phyloP scores from a whole-genome alignment of 2,329 filamentous ascomycete genomes.

The Botrytis byssoidea region DNA sequence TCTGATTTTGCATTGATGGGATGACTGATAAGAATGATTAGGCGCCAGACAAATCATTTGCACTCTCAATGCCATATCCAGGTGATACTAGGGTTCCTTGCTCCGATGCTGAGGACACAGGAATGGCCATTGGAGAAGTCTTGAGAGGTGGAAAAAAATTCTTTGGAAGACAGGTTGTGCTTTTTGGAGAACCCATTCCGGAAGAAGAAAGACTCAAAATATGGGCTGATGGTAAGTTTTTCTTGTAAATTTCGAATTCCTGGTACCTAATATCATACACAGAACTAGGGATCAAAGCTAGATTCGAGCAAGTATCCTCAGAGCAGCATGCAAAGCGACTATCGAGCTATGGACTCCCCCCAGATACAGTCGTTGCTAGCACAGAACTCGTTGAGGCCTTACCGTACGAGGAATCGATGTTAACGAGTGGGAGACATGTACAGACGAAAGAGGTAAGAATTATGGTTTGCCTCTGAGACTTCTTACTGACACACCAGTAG shows the following conservation, averaged over 20 bases:
- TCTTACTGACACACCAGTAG: neutral
- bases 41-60: neutral
- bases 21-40: neutral
- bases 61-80: constrained; percentile 1
- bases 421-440: constrained; percentile 3
- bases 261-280: neutral
- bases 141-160: neutral
- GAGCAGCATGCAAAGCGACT: neutral
- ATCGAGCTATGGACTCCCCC: neutral
- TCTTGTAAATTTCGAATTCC: neutral
- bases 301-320: neutral
- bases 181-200: neutral
- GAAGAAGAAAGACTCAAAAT: neutral
- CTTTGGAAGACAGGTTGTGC: constrained; percentile 5
- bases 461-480: neutral
- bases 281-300: neutral
- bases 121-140: constrained; percentile 13
- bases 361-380: neutral
- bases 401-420: neutral
- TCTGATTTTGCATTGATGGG: neutral
- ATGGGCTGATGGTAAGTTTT: neutral
- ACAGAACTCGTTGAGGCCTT: constrained; percentile 11
- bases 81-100: neutral
- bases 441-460: neutral
- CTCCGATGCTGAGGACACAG: constrained; percentile 5